These are phyloP conservation scores for Rossbeevera mucosa DNA, from an alignment of 768 basidiomycete species.

Conservation along the genomic window DNA sequence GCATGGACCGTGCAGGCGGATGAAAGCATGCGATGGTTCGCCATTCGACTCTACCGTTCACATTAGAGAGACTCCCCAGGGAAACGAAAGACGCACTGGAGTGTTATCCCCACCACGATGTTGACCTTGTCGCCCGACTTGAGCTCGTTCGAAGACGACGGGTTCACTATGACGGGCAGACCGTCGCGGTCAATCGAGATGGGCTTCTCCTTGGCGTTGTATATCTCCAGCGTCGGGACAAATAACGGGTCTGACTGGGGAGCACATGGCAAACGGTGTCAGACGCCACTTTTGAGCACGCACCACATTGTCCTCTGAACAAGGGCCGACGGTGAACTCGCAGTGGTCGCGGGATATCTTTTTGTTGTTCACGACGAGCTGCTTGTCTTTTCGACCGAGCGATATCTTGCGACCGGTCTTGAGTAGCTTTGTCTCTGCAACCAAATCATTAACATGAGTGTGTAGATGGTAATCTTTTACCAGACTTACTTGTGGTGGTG, in stretches of 20 bases:
- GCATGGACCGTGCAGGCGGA: slow-evolving; percentile 33
- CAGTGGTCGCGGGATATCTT: slow-evolving; percentile 64
- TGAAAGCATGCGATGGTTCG: slow-evolving; percentile 46
- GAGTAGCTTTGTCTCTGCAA: slow-evolving; percentile 51
- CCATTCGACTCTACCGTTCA: slow-evolving; percentile 45
- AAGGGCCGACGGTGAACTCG: slow-evolving; percentile 51
- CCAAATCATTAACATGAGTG: not conserved
- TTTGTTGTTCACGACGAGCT: slow-evolving; percentile 51
- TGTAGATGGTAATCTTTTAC: slow-evolving; percentile 22
- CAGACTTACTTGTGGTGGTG: slow-evolving; percentile 37
- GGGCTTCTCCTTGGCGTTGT: slow-evolving; percentile 45
- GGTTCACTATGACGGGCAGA: slow-evolving; percentile 32
- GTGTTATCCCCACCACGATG: slow-evolving; percentile 38
- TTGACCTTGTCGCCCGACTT: slow-evolving; percentile 51
- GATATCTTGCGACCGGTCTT: slow-evolving; percentile 52
- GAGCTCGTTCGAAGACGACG: slow-evolving; percentile 38
- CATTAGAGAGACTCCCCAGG: not conserved
- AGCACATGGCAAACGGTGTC: not conserved
- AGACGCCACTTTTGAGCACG: slow-evolving; percentile 18
- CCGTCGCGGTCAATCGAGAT: slow-evolving; percentile 40
- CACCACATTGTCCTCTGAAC: slow-evolving; percentile 52
- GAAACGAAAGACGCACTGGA: slow-evolving; percentile 40
- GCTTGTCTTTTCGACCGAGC: slow-evolving; percentile 54
- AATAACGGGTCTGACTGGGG: slow-evolving; percentile 46
- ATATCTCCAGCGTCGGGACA: slow-evolving; percentile 46